phyloP scores from a whole-genome alignment of 208 protist genomes.

The Trypanosomatidae sp. region DNA sequence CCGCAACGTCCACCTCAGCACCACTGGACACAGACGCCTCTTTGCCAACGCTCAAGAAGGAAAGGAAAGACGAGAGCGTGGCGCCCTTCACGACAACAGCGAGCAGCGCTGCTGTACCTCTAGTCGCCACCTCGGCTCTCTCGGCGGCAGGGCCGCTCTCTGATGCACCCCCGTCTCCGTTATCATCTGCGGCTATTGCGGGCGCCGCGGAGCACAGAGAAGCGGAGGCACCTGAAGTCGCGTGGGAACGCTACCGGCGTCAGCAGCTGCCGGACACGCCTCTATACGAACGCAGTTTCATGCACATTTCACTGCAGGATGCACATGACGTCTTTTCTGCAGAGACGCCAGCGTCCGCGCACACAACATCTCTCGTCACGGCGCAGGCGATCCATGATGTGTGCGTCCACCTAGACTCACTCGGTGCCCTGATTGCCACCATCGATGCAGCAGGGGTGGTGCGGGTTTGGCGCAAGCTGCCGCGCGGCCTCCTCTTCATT shows the following conservation, averaged over 20 bases:
- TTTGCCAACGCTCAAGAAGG: slow-evolving; percentile 1
- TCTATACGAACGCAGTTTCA: slow-evolving; percentile 71
- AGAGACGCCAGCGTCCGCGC: neutral
- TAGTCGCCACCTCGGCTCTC: neutral
- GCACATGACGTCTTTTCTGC: slow-evolving; percentile 12
- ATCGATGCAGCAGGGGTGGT: slow-evolving; percentile 51
- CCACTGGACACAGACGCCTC: neutral
- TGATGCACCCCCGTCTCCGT: neutral
- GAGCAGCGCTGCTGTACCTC: neutral
- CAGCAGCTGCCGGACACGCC: slow-evolving; percentile 37
- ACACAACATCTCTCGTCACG: neutral
- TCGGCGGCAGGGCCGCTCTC: neutral
- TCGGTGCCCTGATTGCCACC: slow-evolving; percentile 51
- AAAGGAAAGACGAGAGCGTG: neutral
- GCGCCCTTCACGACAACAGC: neutral
- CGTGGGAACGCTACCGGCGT: slow-evolving; percentile 20
- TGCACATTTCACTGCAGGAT: slow-evolving; percentile 41
- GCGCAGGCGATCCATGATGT: slow-evolving; percentile 41
- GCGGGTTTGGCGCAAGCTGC: slow-evolving; percentile 74
- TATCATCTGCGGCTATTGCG: neutral
- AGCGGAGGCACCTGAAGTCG: slow-evolving; percentile 1
- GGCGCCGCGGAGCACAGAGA: neutral
- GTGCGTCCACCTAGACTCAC: slow-evolving; percentile 42
- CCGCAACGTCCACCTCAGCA: neutral
- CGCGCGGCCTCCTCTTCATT: slow-evolving; percentile 61